phyloP scores from a whole-genome alignment of 1,139 yeast genomes.

The Yamadazyma dendronema region DNA sequence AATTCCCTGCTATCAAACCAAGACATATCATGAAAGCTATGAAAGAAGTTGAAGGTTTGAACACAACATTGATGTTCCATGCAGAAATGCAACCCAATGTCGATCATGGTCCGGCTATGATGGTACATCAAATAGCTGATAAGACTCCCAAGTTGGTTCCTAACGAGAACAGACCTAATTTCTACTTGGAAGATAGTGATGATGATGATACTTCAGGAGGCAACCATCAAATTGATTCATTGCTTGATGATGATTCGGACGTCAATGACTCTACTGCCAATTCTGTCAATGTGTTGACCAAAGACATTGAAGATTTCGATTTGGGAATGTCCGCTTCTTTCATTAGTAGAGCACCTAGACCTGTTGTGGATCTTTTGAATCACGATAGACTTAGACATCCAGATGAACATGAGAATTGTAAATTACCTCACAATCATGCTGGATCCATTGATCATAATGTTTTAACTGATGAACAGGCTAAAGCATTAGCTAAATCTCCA shows the following conservation, averaged over 20 bases:
- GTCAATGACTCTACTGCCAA: slow-evolving; percentile 4
- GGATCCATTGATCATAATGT: slow-evolving; percentile 36
- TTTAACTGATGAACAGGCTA: slow-evolving; percentile 49
- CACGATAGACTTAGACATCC: slow-evolving; percentile 17
- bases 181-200: slow-evolving; percentile 18
- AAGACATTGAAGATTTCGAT: slow-evolving; percentile 34
- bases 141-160: slow-evolving; percentile 24
- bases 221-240: not conserved
- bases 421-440: slow-evolving; percentile 40
- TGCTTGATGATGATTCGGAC: slow-evolving; percentile 6
- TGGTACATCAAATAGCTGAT: slow-evolving; percentile 16
- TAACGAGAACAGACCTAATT: slow-evolving; percentile 20
- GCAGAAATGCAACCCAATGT: slow-evolving; percentile 74
- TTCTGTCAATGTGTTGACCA: slow-evolving; percentile 8
- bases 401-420: slow-evolving; percentile 29
- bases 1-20: slow-evolving; percentile 78
- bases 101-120: slow-evolving; percentile 23
- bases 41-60: slow-evolving; percentile 54
- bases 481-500: slow-evolving; percentile 54
- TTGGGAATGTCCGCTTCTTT: slow-evolving; percentile 49
- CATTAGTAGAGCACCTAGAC: slow-evolving; percentile 39
- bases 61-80: slow-evolving; percentile 84
- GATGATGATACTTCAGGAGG: slow-evolving; percentile 1
- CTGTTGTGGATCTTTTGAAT: slow-evolving; percentile 32
- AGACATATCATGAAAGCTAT: slow-evolving; percentile 65